A percentile compares a stretch with the other conserved stretches of the same genome.
Conservation (phyloP, 2,329 filamentous ascomycete genomes). For the Epichloe gansuensis region DNA sequence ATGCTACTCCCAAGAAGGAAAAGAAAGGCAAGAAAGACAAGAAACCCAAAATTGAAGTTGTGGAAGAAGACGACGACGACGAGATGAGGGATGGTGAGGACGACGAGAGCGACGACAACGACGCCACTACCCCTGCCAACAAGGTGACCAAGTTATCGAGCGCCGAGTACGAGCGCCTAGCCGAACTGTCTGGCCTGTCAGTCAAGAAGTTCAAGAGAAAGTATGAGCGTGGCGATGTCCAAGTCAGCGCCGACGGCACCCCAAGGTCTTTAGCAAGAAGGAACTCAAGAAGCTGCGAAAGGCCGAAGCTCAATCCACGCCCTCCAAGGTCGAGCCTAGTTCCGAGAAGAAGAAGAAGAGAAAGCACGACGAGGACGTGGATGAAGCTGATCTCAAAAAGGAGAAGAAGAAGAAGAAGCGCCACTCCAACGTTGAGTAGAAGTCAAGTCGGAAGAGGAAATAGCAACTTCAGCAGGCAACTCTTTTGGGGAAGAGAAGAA, state of each 20-base stretch:
- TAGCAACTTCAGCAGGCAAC: not conserved
- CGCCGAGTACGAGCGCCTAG: constrained; percentile 46
- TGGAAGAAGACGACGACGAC: constrained; percentile 29
- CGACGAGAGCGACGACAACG: constrained; percentile 23
- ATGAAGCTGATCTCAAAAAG: constrained; percentile 48
- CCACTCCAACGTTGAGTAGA: constrained; percentile 17
- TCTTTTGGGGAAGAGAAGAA: not conserved
- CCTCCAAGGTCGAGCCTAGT: constrained; percentile 24
- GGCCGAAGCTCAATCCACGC: constrained; percentile 37
- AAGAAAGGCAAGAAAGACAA: constrained; percentile 32
- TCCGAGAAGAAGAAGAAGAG: constrained; percentile 52
- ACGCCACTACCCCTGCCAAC: constrained; percentile 21
- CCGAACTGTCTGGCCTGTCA: constrained; percentile 55
- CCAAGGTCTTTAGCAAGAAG: constrained; percentile 61
- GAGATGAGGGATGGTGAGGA: constrained; percentile 33
- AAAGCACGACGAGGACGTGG: constrained; percentile 55
- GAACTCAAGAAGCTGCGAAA: constrained; percentile 63
- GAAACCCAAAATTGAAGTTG: constrained; percentile 29
- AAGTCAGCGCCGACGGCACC: constrained; percentile 53
- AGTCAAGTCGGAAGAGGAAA: constrained; percentile 1
- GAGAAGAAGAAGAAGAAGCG: constrained; percentile 42
- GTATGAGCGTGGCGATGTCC: constrained; percentile 63
- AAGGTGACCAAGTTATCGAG: constrained; percentile 36
- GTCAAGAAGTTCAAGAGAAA: constrained; percentile 70
- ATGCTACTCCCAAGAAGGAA: constrained; percentile 24